phyloP scores from a whole-genome alignment of 2,329 filamentous ascomycete genomes.

The Ceratocystis ficicola region DNA sequence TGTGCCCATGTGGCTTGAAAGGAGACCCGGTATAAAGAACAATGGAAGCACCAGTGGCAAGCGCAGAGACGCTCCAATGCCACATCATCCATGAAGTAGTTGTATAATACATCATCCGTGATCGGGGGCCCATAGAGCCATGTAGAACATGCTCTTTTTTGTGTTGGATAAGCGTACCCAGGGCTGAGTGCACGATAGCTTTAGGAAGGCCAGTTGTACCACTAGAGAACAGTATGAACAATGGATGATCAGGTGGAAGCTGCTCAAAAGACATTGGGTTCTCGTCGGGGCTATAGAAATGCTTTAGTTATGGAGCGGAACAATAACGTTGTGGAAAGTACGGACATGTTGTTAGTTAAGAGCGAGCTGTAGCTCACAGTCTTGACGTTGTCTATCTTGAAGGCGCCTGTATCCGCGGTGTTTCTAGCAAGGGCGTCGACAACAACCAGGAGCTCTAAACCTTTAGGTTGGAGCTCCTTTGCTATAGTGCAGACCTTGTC shows the following conservation, averaged over 20 bases:
- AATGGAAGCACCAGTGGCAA: slow-evolving; percentile 70
- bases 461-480: slow-evolving; percentile 44
- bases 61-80: slow-evolving; percentile 86
- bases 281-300: slow-evolving; percentile 29
- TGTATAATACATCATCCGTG: slow-evolving; percentile 82
- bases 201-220: slow-evolving; percentile 83
- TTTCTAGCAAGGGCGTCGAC: slow-evolving; percentile 40
- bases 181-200: slow-evolving; percentile 82
- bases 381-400: slow-evolving; percentile 32
- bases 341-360: background rate
- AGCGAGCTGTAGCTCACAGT: slow-evolving; percentile 38
- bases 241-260: slow-evolving; percentile 70
- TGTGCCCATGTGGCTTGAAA: slow-evolving; percentile 64
- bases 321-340: background rate
- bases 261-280: slow-evolving; percentile 55
- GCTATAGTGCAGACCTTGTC: slow-evolving; percentile 70
- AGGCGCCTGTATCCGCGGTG: slow-evolving; percentile 32
- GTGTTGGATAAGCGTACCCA: slow-evolving; percentile 86
- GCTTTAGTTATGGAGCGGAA: slow-evolving; percentile 25
- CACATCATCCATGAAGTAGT: slow-evolving; percentile 99
- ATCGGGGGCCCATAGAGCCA: slow-evolving; percentile 60
- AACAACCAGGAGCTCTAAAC: slow-evolving; percentile 58
- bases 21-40: slow-evolving; percentile 89
- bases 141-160: slow-evolving; percentile 93
- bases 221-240: slow-evolving; percentile 88